These are phyloP conservation scores for Diaporthe nobilis DNA, from an alignment of 2,329 filamentous ascomycete species.

Conservation along the genomic window DNA sequence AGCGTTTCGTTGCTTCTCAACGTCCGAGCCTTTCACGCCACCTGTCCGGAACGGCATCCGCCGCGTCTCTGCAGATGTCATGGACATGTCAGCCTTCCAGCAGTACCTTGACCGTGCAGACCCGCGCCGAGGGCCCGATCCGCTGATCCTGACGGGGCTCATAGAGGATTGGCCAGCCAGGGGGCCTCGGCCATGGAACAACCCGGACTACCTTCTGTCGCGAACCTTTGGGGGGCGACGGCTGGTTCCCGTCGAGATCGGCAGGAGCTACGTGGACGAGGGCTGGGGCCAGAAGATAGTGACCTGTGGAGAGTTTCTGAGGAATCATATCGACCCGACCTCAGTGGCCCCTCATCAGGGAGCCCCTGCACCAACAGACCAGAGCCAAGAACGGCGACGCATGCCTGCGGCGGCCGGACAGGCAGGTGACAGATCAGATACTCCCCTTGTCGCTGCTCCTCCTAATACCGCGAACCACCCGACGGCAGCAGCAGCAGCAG, in stretches of 20 bases:
- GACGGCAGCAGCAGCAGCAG: neutral
- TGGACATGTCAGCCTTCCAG: slow-evolving; percentile 69
- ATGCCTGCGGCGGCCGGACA: slow-evolving; percentile 9
- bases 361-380: neutral
- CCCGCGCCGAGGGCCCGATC: slow-evolving; percentile 60
- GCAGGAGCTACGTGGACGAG: slow-evolving; percentile 87
- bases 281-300: slow-evolving; percentile 89
- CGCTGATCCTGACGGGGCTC: slow-evolving; percentile 78
- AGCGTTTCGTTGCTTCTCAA: slow-evolving; percentile 49
- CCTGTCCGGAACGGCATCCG: slow-evolving; percentile 58
- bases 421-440: slow-evolving; percentile 9
- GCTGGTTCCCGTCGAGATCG: slow-evolving; percentile 88
- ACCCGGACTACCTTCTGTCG: slow-evolving; percentile 79
- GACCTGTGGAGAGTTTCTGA: slow-evolving; percentile 79
- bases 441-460: neutral
- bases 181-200: slow-evolving; percentile 77
- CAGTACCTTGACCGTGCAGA: slow-evolving; percentile 66
- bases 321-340: slow-evolving; percentile 66
- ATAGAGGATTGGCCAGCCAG: slow-evolving; percentile 84
- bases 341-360: neutral
- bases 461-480: neutral
- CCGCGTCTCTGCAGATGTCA: slow-evolving; percentile 61
- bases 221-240: slow-evolving; percentile 82
- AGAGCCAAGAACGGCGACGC: slow-evolving; percentile 1
- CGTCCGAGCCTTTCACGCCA: slow-evolving; percentile 58